A percentile compares a stretch with the other conserved stretches of the same genome.
Conservation (phyloP, 176 grass and related monocot species). For the Ensete glaucum region DNA sequence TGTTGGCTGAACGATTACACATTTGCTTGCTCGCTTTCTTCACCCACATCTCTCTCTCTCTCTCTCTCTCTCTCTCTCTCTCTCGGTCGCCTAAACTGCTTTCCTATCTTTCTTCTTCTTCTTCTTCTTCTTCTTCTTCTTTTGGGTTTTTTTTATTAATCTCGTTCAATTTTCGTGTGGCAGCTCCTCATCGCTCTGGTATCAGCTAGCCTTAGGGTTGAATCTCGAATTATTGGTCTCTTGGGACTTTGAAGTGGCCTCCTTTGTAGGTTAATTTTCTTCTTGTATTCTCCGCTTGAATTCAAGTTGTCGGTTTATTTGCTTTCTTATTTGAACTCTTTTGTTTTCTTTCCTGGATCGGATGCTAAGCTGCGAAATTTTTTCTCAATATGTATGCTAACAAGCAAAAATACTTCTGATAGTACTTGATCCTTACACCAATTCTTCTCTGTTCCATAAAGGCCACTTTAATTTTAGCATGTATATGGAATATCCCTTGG, state of each 20-base stretch:
- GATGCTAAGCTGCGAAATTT: neutral
- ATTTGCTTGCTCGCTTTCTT: conserved; percentile 13
- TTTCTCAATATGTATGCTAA: neutral
- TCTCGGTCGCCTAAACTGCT: neutral
- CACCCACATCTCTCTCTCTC: conserved; percentile 17
- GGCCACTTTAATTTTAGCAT: conserved; percentile 3
- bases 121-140: neutral
- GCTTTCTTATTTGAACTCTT: no score
- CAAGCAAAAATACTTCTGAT: neutral
- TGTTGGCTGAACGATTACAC: conserved; percentile 26
- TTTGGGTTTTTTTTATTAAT: neutral
- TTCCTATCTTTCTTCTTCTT: neutral
- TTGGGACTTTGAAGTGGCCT: no score
- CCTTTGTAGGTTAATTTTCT: no score
- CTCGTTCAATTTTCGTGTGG: neutral
- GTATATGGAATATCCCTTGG: conserved; percentile 21
- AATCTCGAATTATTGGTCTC: no score
- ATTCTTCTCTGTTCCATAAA: neutral
- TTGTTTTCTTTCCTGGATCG: no score
- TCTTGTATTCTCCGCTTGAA: no score
- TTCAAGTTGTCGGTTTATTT: no score
- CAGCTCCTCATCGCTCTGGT: no score
- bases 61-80: conserved; percentile 17
- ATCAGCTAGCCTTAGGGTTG: no score
- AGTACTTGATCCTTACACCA: no score